Conservation (phyloP, 2,329 filamentous ascomycete species). For the Paraconiothyrium sp. region DNA sequence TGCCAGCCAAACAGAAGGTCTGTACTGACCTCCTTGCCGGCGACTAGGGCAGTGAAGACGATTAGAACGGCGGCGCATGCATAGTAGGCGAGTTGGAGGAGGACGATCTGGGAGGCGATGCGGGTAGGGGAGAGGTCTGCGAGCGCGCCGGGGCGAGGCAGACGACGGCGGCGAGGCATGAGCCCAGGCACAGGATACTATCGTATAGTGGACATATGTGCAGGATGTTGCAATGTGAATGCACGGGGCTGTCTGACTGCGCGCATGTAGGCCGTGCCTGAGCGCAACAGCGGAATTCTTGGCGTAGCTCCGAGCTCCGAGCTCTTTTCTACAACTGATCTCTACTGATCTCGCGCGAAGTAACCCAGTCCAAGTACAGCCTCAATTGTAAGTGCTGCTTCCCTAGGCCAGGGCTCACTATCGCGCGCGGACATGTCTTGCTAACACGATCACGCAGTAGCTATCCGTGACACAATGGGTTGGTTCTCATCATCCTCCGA, state of each 20-base stretch:
- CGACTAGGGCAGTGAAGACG: constrained; percentile 73
- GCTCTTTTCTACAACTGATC: constrained; percentile 11
- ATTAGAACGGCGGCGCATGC: constrained; percentile 68
- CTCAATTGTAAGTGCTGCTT: not conserved
- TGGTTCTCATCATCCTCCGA: constrained; percentile 59
- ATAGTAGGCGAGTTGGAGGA: constrained; percentile 74
- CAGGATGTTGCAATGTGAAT: constrained; percentile 12
- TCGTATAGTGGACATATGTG: constrained; percentile 11
- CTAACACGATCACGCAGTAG: not conserved
- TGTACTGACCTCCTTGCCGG: constrained; percentile 66
- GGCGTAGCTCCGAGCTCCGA: constrained; percentile 12
- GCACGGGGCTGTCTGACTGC: constrained; percentile 24
- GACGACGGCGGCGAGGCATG: constrained; percentile 68
- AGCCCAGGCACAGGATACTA: constrained; percentile 23
- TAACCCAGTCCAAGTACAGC: not conserved
- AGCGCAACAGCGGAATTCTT: constrained; percentile 4
- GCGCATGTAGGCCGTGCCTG: not conserved
- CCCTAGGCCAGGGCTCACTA: not conserved
- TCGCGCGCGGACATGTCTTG: not conserved
- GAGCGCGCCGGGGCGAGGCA: constrained; percentile 71
- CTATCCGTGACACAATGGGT: constrained; percentile 56
- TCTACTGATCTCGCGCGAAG: constrained; percentile 12
- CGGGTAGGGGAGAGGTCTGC: constrained; percentile 72
- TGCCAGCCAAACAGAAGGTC: constrained; percentile 72
- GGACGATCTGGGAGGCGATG: constrained; percentile 72